A percentile compares a stretch with the other conserved stretches of the same genome.
Conservation (phyloP, 768 basidiomycete genomes). For the Sarcodon sp. region DNA sequence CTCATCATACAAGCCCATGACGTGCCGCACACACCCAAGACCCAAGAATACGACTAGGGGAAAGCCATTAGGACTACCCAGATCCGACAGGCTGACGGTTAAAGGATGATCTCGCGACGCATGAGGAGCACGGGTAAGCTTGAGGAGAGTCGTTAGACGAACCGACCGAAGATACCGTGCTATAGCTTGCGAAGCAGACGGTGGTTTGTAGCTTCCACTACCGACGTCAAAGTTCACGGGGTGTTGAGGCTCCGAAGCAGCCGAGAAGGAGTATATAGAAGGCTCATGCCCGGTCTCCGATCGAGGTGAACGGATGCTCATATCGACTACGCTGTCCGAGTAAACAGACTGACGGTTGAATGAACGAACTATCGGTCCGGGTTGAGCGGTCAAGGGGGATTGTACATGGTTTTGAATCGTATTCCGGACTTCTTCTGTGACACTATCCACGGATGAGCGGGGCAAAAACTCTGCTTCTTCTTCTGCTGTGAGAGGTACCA, state of each 20-base stretch:
- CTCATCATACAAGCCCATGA: constrained; percentile 94
- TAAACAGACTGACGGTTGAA: constrained; percentile 12
- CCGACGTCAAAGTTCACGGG: too few species aligned
- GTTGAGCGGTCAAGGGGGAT: constrained; percentile 19
- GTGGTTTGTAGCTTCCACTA: constrained; percentile 5
- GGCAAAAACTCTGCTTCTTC: constrained; percentile 57
- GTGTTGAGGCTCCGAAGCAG: constrained; percentile 12
- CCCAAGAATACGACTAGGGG: constrained; percentile 91
- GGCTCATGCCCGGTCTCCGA: constrained; percentile 11
- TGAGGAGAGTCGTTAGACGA: constrained; percentile 71
- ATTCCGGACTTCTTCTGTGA: constrained; percentile 68
- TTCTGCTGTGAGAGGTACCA: constrained; percentile 28
- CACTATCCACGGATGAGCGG: constrained; percentile 81
- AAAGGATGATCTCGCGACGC: constrained; percentile 63
- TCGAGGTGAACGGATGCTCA: constrained; percentile 6
- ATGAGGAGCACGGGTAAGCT: constrained; percentile 69
- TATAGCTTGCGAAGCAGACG: constrained; percentile 49
- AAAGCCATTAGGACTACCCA: constrained; percentile 74
- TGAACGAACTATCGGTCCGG: constrained; percentile 12
- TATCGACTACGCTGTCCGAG: constrained; percentile 7
- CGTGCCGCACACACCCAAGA: constrained; percentile 85
- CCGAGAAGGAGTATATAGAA: constrained; percentile 15
- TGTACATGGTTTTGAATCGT: constrained; percentile 51
- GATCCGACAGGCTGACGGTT: constrained; percentile 85
- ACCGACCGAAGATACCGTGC: constrained; percentile 83